Evolutionary conservation across 2,329 filamentous ascomycete species (phyloP), one percentile per base, ranked within the genome.

Genomic region (Metarhizium humberi): DNA sequence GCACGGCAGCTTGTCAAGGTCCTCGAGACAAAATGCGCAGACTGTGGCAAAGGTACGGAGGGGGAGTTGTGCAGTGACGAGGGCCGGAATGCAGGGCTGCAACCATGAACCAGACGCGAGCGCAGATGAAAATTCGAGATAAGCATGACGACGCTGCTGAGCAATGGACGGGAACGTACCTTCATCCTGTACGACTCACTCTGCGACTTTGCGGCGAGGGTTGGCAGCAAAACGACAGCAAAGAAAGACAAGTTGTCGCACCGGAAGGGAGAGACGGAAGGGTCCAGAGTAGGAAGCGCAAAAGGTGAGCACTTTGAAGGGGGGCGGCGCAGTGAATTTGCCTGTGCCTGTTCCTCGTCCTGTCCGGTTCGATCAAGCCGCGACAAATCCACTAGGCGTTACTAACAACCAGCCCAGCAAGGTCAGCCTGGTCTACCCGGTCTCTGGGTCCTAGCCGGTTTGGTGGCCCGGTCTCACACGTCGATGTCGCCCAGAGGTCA

Each of bases 141-240:
- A 16, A 40, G 20, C 16, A 50, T 40, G 36, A 11, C 29, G 20
- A 51, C 36, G 36, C 14, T 20, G 18, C 43, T 18, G 34, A n/a
- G 14, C 6, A 7, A 32, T 43, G 40, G 50, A n/a, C 53, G 53
- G 54, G 47, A 40, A 58, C 56, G 30, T 52, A 58, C 68, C 68
- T 70, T 70, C 68, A 70, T 70, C 57, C 67, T 69, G 67, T 69
- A 65, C 63, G 64, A 67, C 64, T 61, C 51, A 40, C 38, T 42
- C 43, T 55, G 53, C 50, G 50, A 50, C 45, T 29, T 46, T 16
- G 29, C 47, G 55, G 38, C 50, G 47, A 52, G 29, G 29, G 51
- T 29, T 46, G 40, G 36, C 40, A 47, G 30, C 51, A 32, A 53
- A 20, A 55, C 25, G 25, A 25, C 25, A 4, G 25, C 25, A 25